Conservation (phyloP, 2,329 filamentous ascomycete species). For the Moelleriella libera region DNA sequence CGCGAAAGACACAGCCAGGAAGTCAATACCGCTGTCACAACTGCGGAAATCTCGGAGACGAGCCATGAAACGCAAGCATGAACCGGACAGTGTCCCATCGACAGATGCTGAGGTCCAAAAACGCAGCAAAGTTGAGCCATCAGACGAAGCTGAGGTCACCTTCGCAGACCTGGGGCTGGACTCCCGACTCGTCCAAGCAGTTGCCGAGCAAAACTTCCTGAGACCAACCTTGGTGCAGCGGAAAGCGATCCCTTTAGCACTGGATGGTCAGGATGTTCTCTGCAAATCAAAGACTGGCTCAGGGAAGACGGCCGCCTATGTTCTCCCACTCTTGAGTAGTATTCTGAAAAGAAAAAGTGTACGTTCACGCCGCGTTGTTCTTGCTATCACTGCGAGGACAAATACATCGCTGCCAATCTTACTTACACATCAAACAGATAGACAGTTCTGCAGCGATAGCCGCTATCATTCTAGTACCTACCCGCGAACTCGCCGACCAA, state of each 20-base stretch:
- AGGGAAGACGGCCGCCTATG: constrained; percentile 93
- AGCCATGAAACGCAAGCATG: constrained; percentile 47
- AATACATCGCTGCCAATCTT: neutral
- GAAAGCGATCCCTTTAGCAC: constrained; percentile 72
- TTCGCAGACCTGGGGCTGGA: constrained; percentile 76
- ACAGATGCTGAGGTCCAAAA: constrained; percentile 9
- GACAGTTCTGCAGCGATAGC: constrained; percentile 43
- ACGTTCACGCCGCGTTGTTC: constrained; percentile 8
- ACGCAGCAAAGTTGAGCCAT: constrained; percentile 11
- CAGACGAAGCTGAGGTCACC: constrained; percentile 26
- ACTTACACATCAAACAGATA: constrained; percentile 20
- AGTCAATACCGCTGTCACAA: neutral
- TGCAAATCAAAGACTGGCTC: constrained; percentile 91
- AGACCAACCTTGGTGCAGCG: constrained; percentile 81
- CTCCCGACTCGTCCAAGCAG: constrained; percentile 68
- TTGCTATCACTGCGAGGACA: neutral
- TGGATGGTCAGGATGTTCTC: constrained; percentile 79
- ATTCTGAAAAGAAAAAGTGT: constrained; percentile 68
- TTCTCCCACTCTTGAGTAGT: constrained; percentile 74
- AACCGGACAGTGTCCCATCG: constrained; percentile 36
- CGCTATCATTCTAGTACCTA: constrained; percentile 84
- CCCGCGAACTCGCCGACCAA: constrained; percentile 86
- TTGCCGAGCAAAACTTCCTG: constrained; percentile 71
- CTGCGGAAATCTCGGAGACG: neutral
- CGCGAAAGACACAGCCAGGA: too few relatives aligned